Evolutionary conservation across 345 rosid genomes (phyloP), one percentile per base, ranked within the genome.

Genomic region (Triadica sebifera): DNA sequence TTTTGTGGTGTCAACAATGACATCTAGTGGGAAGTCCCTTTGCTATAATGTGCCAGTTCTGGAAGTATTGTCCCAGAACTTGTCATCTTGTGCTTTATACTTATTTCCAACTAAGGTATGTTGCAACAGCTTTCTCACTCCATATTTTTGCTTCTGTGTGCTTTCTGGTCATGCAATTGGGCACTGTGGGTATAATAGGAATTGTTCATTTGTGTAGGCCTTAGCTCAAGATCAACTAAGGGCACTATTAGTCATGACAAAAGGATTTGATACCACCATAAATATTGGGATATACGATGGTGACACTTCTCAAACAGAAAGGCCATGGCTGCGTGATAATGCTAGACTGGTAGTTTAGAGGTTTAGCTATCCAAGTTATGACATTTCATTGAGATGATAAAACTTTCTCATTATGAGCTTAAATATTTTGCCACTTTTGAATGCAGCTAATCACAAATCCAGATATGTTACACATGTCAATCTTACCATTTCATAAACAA

Each of bases 21-120:
- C 98, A 74, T 94, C 98, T 74, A 94, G 98, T 66, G 98, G 98
- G 74, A 94, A 94, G 86, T 92, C 98, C 83, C 90, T 94, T 71
- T 94, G 98, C 89, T 94, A 94, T 81, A 94, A 92, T 79, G 81
- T 91, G 77, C 98, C 97, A 45, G 96, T 94, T 80, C 84, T 94
- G 72, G 98, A 94, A 83, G 88, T 78, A 71, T 78, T 94, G 81
- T 86, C 85, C 69, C 86, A 83, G 59, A 78, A 94, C 78, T 79
- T 84, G 76, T 85, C 81, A 58, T 77, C 94, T 73, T 91, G 97
- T 87, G 98, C 98, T 77, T 81, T 94, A 29, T 91, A 92, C 83
- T 80, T 92, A 84, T 92, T 94, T 84, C 98, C 98, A 17, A 92
- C 98, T 62, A 94, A 94, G 97, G 98, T 91, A 77, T 72, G 77